Evolutionary conservation across 2,329 filamentous ascomycete genomes (phyloP), one percentile per base, ranked within the genome.

Genomic region (Aspergillus sp.): DNA sequence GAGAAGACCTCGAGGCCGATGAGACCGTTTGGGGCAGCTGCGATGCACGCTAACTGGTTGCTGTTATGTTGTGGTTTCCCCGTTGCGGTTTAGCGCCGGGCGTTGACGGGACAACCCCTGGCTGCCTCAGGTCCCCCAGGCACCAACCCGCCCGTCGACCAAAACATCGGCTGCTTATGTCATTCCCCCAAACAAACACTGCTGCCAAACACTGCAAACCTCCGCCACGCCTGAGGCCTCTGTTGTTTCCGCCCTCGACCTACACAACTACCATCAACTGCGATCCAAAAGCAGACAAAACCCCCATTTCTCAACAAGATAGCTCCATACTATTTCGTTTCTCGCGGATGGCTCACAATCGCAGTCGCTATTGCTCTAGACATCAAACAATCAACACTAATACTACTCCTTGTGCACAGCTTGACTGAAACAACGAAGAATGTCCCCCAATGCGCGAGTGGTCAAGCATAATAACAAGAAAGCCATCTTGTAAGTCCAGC

Each of bases 11-110:
- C 61, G 59, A 71, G 69, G 68, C 64, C 68, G 65, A 68, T 67
- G 67, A 69, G 61, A 64, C 64, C 64, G 67, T 65, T 73, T 74
- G 64, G 67, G 68, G 68, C 69, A 71, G 67, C 65, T 69, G 68
- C 67, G 70, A 72, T 72, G 69, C 70, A 70, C 69, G 64, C 63
- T 70, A 62, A 70, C 56, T 65, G 64, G 65, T 64, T 65, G 61
- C 70, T 77, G 74, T 75, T 75, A 71, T 78, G 75, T 76, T 77
- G 67, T 77, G 71, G 62, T 71, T 54, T 42, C 1, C 64, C 69
- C 42, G 26, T 65, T 69, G 52, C 45, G 69, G 75, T 56, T 66
- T 77, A 77, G 75, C 58, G 68, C 45, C 1, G 1, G 2, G 0
- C 16, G 77, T 78, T 77, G 76, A 69, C 75, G 66, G 65, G 76